Evolutionary conservation across 495 filamentous ascomycete species (phyloP).

Genomic region (Aspergillus campestris): DNA sequence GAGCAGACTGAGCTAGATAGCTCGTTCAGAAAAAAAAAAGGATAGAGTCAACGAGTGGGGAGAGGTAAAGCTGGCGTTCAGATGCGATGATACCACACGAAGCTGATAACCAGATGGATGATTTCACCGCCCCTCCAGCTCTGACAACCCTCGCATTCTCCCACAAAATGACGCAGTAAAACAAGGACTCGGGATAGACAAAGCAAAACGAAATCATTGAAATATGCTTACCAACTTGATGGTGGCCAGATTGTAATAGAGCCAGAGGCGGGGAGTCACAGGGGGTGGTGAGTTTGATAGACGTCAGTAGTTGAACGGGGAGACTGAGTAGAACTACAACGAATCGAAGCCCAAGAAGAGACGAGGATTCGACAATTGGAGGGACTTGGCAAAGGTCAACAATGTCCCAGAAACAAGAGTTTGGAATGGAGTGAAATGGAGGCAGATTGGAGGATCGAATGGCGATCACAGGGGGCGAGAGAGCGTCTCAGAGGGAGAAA

Average conservation of each 20-base stretch:
- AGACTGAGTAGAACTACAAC: neutral
- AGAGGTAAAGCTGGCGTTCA: conserved; percentile 1
- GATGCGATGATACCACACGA: neutral
- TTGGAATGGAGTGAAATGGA: neutral
- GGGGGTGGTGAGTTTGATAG: too few species aligned
- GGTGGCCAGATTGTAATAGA: too few species aligned
- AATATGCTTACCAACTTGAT: neutral
- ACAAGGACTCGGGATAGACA: neutral
- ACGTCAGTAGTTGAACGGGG: too few species aligned
- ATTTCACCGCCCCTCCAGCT: neutral
- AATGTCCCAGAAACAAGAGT: neutral
- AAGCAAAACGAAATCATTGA: neutral
- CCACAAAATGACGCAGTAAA: neutral
- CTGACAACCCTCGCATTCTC: neutral
- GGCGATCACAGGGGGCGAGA: conserved; percentile 6
- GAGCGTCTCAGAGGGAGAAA: conserved; percentile 7
- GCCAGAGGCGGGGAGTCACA: too few species aligned
- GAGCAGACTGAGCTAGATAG: too few species aligned
- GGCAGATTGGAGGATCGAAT: neutral
- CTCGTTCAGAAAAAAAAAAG: too few species aligned
- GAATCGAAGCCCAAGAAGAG: neutral
- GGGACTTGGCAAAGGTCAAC: neutral
- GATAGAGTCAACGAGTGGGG: neutral
- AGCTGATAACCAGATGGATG: neutral
- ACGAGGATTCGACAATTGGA: neutral